Base-by-base conservation (phyloP, 768 basidiomycete genomes). In the Agrocybe praecox region DNA sequence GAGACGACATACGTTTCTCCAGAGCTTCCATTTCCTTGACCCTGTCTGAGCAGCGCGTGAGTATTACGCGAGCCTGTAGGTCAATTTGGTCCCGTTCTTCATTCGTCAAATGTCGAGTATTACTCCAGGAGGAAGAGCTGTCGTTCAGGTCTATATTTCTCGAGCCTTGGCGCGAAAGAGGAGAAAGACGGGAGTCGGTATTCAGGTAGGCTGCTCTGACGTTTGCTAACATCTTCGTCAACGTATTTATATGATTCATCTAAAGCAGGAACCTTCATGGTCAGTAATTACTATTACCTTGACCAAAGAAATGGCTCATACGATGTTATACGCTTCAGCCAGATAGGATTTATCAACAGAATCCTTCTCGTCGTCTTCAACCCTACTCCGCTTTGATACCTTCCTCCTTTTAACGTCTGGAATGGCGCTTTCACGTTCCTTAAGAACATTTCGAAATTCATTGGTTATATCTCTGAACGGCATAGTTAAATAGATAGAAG, bases 21-120 rank as follows among this genome's bases (percentile, higher is more conserved):
- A 92, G 74, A 40, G 80, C 78, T 69, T 98, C 97, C 83, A 99
- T 86, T 70, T 89, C 85, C 63, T 86, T 88, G 8, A 98, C 89
- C 62, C 92, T 79, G 61, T 96, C 91, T 29, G 92, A 86, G 74
- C 94, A 97, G 52, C 88, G 84, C 49, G 87, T 82, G 48, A 98
- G 77, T 53, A 97, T 89, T 64, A 94, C 82, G 62, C 90, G 88
- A 29, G 93, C 90, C 68, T 96, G 91, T 58, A 95, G 75, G 79
- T 99, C 97, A 52, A 99, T 92, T 74, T 97, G 94, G 73, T 98
- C 96, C 58, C 96, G 81, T 70, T 99, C 96, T 60, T 92, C 86
- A 67, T 98, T 95, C 9, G 86, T 86, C 6, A 99, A 81, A 65
- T 88, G 76, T 59, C 83, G 84, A 50, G 92, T 76, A 51, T 81